phyloP scores from a whole-genome alignment of 306 rosid genomes.

The Gillenia trifoliata region DNA sequence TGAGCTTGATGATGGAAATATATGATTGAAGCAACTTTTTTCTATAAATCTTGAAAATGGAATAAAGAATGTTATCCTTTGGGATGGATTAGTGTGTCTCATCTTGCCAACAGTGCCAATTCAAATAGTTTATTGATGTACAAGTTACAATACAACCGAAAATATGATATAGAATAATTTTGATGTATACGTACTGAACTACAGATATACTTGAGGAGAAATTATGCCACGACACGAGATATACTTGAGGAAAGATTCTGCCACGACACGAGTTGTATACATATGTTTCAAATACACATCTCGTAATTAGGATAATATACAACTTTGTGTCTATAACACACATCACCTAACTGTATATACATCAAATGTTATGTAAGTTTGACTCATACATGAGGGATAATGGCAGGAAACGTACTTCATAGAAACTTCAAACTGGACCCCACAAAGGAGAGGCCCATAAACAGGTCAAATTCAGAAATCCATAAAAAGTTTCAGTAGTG shows the following conservation, averaged over 20 bases:
- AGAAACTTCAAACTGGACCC: not conserved
- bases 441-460: not conserved
- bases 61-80: not conserved
- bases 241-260: not conserved
- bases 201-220: not conserved
- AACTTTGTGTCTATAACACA: not conserved
- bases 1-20: not conserved
- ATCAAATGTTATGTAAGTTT: not conserved
- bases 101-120: not conserved
- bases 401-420: not conserved
- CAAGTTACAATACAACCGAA: not conserved
- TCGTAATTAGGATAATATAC: no score
- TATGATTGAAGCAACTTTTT: not conserved
- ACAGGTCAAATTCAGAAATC: not conserved
- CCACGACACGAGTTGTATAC: not conserved
- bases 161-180: not conserved
- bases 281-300: no score
- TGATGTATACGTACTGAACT: not conserved
- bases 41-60: not conserved
- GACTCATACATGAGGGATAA: not conserved
- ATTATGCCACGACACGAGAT: not conserved
- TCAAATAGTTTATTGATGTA: not conserved
- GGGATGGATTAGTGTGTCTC: not conserved
- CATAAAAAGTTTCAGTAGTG: not conserved
- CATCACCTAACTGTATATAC: accelerated